Evolutionary conservation across 1,284 basidiomycete genomes (phyloP), one percentile per base, ranked within the genome.

Genomic region (Bjerkandera adusta): DNA sequence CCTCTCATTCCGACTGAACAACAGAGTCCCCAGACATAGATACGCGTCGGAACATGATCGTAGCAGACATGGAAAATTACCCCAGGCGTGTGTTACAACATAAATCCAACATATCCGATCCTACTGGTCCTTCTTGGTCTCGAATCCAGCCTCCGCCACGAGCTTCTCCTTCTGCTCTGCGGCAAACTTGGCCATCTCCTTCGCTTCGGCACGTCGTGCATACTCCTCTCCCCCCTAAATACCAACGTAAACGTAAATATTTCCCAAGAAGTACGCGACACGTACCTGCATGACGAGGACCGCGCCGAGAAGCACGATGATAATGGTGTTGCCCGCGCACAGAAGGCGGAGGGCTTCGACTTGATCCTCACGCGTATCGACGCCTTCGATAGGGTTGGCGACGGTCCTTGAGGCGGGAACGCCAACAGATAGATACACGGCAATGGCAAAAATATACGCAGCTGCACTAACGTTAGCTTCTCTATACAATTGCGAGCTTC

Each of bases 171-270:
- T 48, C 40, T 64, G 58, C 43, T 57, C 58, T 46, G 59, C 65
- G 50, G 76, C 72, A 39, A 76, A 49, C 51, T 70, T 75, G 27
- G 73, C 74, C 55, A 82, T 60, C 54, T 82, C 79, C 52, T 70
- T 77, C 45, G 70, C 75, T 62, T 92, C 90, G 39, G 76, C 54
- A 25, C 87, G 80, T 53, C 73, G 71, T 27, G 89, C 89, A 64
- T 89, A 94, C 70, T 90, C 89, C 63, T 94, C 90, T 25, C 92
- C 92, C 43, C 80, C 84, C 86, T 94, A 69, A 60, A 63, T 52
- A 51, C 11, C 20, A 21, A 45, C 38, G 42, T 48, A 35, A 16
- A 35, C 24, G 33, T 43, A 46, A 29, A 24, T 11, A 30, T 26
- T n/a, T 20, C 18, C 35, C 18, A 27, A 43, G 40, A 21, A 34